Base-by-base conservation (phyloP, 257 asterid species). In the Sherardia arvensis region DNA sequence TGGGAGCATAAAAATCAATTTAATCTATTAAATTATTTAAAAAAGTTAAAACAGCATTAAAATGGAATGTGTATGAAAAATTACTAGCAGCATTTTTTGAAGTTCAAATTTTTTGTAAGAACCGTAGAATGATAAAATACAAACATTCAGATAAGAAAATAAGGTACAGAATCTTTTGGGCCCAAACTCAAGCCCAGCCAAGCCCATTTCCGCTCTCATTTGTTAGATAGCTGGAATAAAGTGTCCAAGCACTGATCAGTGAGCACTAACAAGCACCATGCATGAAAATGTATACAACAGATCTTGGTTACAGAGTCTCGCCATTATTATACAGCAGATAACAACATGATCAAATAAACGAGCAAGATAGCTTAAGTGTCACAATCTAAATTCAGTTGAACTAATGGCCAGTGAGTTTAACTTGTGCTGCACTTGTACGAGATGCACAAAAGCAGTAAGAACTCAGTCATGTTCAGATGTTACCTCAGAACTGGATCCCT, bases 401-500 rank as follows among this genome's bases (percentile, higher is more conserved):
- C 23, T 47, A 30, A 28, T 21, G 7, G 57, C 4, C 33, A 18
- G 25, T 26, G 23, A 59, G 67, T 27, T 70, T 32, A 38, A 2
- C 18, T 49, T 59, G 25, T 58, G 55, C 73, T 66, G n/a, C n/a
- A 36, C 34, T 58, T n/a, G 71, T 48, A 51, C 61, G 76, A 75
- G 73, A 43, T 71, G 80, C 71, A 75, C 76, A 66, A 60, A 60
- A 57, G 61, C 62, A 43, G 59, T 23, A 62, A n/a, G n/a, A 3
- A 59, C 18, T 32, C 40, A 17, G 56, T 77, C 92, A 32, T 79
- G 89, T 23, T 75, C 92, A 38, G 91, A 83, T 66, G 90, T 74
- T 32, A 84, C 90, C 63, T 85, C 87, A n/a, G 87, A 81, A 49
- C 62, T 81, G 7, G 70, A 80, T 32, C 73, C 91, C 6, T 62